Evolutionary conservation across 352 stramenopile species (phyloP), one percentile per base, ranked within the genome.

Genomic region (Albugo laibachii): DNA sequence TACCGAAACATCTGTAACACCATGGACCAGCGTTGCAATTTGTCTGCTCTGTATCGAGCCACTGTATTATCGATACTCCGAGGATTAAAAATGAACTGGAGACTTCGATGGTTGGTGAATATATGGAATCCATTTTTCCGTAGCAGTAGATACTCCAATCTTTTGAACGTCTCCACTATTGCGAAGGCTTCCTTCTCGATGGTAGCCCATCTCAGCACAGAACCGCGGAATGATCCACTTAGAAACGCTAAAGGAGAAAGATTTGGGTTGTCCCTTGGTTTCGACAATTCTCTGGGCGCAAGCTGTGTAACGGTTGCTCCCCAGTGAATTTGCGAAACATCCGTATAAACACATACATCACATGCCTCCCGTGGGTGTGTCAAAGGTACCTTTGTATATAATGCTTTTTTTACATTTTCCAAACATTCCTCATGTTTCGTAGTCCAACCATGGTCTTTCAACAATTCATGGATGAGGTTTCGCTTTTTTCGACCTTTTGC

Each of bases 41-140:
- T 67, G 49, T 64, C 50, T 0, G 50, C 60, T 31, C 62, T 54
- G 45, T 54, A 58, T 13, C 45, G 18, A 6, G 49, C 1, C 49
- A 61, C 50, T 10, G 18, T 47, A 1, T 36, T 13, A 21, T 50
- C 42, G 2, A 20, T n/a, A 1, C 21, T 24, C 1, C 47, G n/a
- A n/a, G 57, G 57, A 18, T 58, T 50, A 39, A 65, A 65, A 10
- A 58, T 57, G 44, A 57, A 58, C n/a, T 36, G 15, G 3, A 64
- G 40, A 36, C 61, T 64, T 1, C 49, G 38, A 13, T 64, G 57
- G 41, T 58, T 53, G 1, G 57, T 65, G 41, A 50, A 65, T 14
- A 61, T 2, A 1, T 27, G n/a, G 24, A 65, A 65, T 21, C 50
- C 54, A 0, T 43, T 27, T 3, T 42, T 37, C 1, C 53, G 48